Evolutionary conservation across 345 rosid species (phyloP).

Genomic region (Diplotaxis tenuifolia): DNA sequence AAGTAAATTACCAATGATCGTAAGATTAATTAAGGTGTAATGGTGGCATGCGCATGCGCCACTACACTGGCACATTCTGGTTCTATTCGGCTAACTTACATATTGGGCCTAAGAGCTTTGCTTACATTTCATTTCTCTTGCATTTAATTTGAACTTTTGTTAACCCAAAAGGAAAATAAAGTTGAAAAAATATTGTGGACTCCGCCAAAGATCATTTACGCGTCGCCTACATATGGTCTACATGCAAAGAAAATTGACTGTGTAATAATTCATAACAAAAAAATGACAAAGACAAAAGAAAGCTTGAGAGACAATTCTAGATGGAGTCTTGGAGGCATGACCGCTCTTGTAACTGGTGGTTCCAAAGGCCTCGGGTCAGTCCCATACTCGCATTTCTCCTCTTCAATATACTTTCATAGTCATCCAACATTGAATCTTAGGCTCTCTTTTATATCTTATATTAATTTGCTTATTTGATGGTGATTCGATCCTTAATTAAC

Average conservation of each 20-base stretch:
- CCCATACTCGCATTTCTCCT: not conserved
- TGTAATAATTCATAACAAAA: not conserved
- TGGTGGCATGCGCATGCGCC: not conserved
- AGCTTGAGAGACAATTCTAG: conserved; percentile 10
- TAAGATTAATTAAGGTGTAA: too few relatives aligned
- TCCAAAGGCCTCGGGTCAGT: conserved; percentile 36
- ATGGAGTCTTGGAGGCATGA: conserved; percentile 33
- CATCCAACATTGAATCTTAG: not conserved
- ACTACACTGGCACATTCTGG: not conserved
- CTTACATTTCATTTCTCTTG: not conserved
- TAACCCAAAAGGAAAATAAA: not conserved
- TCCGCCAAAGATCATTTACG: not conserved
- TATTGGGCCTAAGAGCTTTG: not conserved
- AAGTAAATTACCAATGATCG: too few relatives aligned
- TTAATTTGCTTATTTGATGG: not conserved
- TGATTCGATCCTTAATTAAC: not conserved
- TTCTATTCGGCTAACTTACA: not conserved
- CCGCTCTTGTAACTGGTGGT: conserved; percentile 37
- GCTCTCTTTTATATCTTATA: not conserved
- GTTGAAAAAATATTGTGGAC: not conserved
- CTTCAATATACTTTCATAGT: not conserved
- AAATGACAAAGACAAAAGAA: not conserved
- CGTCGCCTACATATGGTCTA: not conserved
- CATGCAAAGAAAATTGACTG: not conserved
- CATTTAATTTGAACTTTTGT: not conserved